phyloP scores from a whole-genome alignment of 1,284 basidiomycete species.

The Xerocomus cyaneibrunnescens region DNA sequence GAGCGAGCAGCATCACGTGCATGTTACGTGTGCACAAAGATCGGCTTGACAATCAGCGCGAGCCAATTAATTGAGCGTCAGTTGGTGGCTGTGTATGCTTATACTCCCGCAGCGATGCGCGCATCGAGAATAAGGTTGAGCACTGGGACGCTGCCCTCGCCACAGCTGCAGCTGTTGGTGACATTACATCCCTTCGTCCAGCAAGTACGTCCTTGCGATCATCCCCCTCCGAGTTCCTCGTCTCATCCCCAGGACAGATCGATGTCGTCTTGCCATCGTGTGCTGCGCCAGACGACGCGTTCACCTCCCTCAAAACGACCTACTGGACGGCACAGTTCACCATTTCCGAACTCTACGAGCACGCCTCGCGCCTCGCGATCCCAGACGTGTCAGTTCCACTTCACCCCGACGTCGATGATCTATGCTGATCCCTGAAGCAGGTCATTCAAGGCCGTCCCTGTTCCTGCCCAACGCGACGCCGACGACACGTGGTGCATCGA shows the following conservation, averaged over 20 bases:
- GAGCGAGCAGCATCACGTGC: too few species aligned
- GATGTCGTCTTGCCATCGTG: conserved; percentile 54
- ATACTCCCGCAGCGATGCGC: conserved; percentile 10
- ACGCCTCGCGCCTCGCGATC: conserved; percentile 22
- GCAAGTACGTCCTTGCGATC: conserved; percentile 40
- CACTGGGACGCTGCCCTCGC: conserved; percentile 33
- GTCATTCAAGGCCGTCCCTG: conserved; percentile 38
- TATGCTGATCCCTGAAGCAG: conserved; percentile 28
- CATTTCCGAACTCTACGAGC: conserved; percentile 43
- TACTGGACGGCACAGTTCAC: conserved; percentile 44
- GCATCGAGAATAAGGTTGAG: conserved; percentile 20
- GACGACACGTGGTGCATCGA: conserved; percentile 69
- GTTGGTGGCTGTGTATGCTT: conserved; percentile 13
- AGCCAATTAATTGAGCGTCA: background rate
- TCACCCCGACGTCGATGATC: background rate
- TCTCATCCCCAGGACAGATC: conserved; percentile 40
- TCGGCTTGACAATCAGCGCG: too few species aligned
- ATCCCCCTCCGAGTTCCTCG: background rate
- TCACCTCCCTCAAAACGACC: conserved; percentile 41
- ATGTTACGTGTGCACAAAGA: too few species aligned
- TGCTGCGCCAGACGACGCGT: conserved; percentile 34
- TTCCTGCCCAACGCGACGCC: conserved; percentile 26
- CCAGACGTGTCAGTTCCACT: conserved; percentile 17
- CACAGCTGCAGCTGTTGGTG: conserved; percentile 37
- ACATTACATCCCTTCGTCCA: conserved; percentile 50